Percentiles rank a stretch among this genome's conserved stretches.
Conservation (phyloP, 1,284 basidiomycete species). For the Cutaneotrichosporon sp. region DNA sequence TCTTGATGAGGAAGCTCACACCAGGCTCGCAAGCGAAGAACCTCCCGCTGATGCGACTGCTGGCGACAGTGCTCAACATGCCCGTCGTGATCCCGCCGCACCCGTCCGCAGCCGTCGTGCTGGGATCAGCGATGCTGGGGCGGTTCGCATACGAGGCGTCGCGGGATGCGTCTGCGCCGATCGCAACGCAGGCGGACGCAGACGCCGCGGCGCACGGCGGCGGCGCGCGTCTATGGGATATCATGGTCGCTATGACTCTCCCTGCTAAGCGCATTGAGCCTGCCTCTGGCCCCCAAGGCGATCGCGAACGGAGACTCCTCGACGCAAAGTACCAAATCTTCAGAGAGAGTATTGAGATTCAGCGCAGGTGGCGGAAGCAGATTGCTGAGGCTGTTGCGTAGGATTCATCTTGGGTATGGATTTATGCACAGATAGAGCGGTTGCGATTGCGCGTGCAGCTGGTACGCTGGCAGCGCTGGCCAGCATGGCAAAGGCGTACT, state of each 20-base stretch:
- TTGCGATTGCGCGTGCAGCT: no score
- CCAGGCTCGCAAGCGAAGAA: conserved; percentile 84
- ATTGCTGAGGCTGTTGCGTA: conserved; percentile 26
- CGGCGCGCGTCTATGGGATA: conserved; percentile 69
- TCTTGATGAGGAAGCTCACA: not conserved
- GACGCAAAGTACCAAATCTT: conserved; percentile 95
- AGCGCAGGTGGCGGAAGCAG: conserved; percentile 56
- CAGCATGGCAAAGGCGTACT: no score
- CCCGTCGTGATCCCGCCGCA: conserved; percentile 77
- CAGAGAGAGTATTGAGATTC: conserved; percentile 77
- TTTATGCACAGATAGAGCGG: no score
- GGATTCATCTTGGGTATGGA: no score
- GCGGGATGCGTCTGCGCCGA: conserved; percentile 12
- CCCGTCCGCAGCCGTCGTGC: conserved; percentile 76
- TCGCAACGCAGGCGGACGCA: conserved; percentile 45
- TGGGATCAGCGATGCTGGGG: conserved; percentile 90
- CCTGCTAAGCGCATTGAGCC: conserved; percentile 72
- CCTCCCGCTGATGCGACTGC: conserved; percentile 70
- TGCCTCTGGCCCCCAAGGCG: conserved; percentile 26
- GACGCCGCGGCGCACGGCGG: conserved; percentile 56
- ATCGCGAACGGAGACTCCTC: conserved; percentile 62
- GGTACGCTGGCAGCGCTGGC: no score
- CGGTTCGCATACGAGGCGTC: conserved; percentile 71
- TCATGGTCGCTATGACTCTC: conserved; percentile 96
- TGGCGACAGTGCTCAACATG: conserved; percentile 78